These are phyloP conservation scores for Thermothelomyces thermophilus DNA, from an alignment of 2,329 filamentous ascomycete genomes.

Conservation along the genomic window DNA sequence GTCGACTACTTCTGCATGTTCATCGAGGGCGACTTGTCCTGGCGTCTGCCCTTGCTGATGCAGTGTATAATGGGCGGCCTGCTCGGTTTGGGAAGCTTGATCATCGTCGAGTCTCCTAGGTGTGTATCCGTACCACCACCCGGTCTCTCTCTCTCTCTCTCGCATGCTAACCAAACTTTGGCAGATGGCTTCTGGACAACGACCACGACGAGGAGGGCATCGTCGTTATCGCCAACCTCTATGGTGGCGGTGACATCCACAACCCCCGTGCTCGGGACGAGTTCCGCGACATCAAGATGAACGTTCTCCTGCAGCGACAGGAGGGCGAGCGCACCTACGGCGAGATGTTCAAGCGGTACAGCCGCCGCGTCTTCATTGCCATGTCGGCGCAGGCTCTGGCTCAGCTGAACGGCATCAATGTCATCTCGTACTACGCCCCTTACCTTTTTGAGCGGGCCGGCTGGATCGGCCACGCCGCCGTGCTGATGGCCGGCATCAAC, in stretches of 20 bases:
- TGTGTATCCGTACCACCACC: no score
- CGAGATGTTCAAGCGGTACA: conserved; percentile 94
- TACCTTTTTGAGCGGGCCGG: conserved; percentile 94
- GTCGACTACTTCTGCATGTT: conserved; percentile 96
- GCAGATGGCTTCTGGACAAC: conserved; percentile 91
- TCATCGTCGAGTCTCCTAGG: conserved; percentile 96
- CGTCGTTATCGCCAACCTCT: conserved; percentile 94
- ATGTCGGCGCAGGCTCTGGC: conserved; percentile 97
- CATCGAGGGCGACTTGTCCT: conserved; percentile 78
- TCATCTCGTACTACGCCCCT: conserved; percentile 97
- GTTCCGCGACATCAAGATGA: conserved; percentile 98
- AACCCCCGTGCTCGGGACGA: conserved; percentile 88
- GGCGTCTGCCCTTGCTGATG: conserved; percentile 84
- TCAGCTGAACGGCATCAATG: conserved; percentile 97
- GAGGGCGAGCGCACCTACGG: conserved; percentile 87
- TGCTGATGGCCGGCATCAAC: conserved; percentile 97
- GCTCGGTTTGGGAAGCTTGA: conserved; percentile 74
- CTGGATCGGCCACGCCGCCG: conserved; percentile 85
- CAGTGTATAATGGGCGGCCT: conserved; percentile 92
- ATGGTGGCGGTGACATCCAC: conserved; percentile 92
- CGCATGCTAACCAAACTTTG: conserved; percentile 28
- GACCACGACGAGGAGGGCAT: conserved; percentile 98
- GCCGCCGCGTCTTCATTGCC: conserved; percentile 89
- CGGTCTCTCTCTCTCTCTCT: conserved; percentile 3
- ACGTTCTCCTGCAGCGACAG: conserved; percentile 84